A percentile compares a stretch with the other conserved stretches of the same genome.
Evolutionary conservation across 2,329 filamentous ascomycete genomes (phyloP).

Genomic region (Apiospora saccharicola): DNA sequence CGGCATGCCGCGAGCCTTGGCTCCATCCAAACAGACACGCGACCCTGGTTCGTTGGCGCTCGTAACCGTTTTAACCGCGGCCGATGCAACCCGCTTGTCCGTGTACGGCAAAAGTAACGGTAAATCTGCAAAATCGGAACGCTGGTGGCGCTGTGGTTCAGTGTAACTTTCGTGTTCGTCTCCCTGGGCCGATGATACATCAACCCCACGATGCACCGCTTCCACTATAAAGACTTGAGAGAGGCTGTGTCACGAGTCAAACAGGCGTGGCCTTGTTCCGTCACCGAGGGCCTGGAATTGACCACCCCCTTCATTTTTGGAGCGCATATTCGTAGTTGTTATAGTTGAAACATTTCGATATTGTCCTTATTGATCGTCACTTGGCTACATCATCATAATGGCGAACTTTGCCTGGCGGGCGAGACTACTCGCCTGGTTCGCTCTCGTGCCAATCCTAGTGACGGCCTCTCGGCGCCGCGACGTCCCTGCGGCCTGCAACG

Average conservation of each 20-base stretch:
- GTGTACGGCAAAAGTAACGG: neutral
- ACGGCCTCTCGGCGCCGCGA: neutral
- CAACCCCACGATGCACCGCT: neutral
- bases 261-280: neutral
- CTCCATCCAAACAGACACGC: neutral
- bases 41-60: neutral
- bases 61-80: neutral
- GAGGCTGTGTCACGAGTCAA: neutral
- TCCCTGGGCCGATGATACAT: neutral
- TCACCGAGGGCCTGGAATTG: neutral
- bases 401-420: neutral
- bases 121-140: neutral
- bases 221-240: neutral
- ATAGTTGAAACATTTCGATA: neutral
- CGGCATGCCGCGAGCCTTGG: neutral
- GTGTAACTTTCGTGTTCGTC: neutral
- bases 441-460: neutral
- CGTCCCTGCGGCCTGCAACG: neutral
- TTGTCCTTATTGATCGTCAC: neutral
- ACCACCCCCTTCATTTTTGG: neutral
- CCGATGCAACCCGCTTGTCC: neutral
- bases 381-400: neutral
- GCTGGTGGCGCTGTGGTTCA: neutral
- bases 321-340: neutral
- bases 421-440: neutral